Base-by-base conservation (phyloP, 371 early-diverging fungal genomes). In the Rhizopus microsporus region DNA sequence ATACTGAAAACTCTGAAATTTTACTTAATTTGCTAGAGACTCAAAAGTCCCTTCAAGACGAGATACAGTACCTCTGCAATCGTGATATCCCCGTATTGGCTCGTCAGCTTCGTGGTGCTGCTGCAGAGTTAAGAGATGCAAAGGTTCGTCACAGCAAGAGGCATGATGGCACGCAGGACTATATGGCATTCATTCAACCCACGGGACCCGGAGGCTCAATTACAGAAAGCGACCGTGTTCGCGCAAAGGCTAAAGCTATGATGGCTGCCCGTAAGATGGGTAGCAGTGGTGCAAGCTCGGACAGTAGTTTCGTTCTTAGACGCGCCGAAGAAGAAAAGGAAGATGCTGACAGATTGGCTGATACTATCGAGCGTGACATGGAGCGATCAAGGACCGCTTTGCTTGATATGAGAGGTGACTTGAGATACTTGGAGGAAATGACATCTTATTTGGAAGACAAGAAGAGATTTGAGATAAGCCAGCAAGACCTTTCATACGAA, bases 221-320 rank as follows among this genome's bases (percentile, higher is more conserved):
- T 17, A 83, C 85, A 0, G 84, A 84, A 42, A 74, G 80, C 30
- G 87, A 87, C 49, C 75, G 76, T 51, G 84, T 82, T 51, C 81
- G 82, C 48, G 84, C 87, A n/a, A 84, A 84, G 49, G 87, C 84
- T 35, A 81, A 83, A 51, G 80, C 82, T 3, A 77, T 80, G 80
- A 74, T 86, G 83, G 83, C 85, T n/a, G 83, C 82, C 23, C 73
- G 82, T 40, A 82, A 78, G 31, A 68, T 76, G 1, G 79, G 79
- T 31, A 56, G 63, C 7, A 54, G 54, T 15, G 62, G 47, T 17
- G 57, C 43, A 23, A 64, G 51, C n/a, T 44, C 62, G 7, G 76
- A 75, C 57, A 63, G 76, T 8, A 30, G 51, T 3, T 60, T 68
- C 49, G 68, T 67, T 10, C 50, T 75, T 13, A 63, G 71, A 53